phyloP scores from a whole-genome alignment of 164 flowering plant species.

The Taxillus chinensis region DNA sequence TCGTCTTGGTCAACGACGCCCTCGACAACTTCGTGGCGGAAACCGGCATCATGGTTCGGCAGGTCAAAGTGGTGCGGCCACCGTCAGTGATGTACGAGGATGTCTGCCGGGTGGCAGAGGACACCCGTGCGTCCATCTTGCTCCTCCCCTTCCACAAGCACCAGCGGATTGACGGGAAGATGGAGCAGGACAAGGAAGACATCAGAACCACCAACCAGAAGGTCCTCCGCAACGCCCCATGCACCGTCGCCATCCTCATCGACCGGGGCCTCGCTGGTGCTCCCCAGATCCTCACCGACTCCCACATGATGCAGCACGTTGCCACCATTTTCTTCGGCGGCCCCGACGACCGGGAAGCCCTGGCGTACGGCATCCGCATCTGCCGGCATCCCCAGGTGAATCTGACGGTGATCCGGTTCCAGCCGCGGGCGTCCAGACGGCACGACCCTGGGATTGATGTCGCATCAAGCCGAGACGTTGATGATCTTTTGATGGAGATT shows the following conservation, averaged over 20 bases:
- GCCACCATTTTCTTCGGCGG: conserved; percentile 64
- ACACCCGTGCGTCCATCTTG: conserved; percentile 39
- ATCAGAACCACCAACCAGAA: conserved; percentile 50
- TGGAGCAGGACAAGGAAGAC: conserved; percentile 48
- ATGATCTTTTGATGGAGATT: conserved; percentile 22
- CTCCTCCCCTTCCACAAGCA: conserved; percentile 71
- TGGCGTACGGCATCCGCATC: conserved; percentile 41
- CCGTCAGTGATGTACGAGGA: conserved; percentile 39
- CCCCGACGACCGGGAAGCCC: conserved; percentile 64
- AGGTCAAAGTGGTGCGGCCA: conserved; percentile 31
- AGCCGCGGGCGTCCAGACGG: conserved; percentile 7
- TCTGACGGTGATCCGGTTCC: conserved; percentile 46
- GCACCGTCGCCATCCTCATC: conserved; percentile 55
- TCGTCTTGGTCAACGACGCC: conserved; percentile 35
- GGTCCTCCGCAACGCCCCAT: conserved; percentile 48
- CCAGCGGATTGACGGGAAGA: conserved; percentile 57
- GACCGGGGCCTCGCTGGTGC: conserved; percentile 32
- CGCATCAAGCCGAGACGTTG: conserved; percentile 11
- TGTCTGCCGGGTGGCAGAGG: conserved; percentile 47
- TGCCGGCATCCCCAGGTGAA: conserved; percentile 27
- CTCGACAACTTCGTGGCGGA: conserved; percentile 39
- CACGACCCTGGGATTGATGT: conserved; percentile 6
- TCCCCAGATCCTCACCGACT: conserved; percentile 16
- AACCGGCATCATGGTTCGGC: conserved; percentile 28
- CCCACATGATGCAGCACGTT: conserved; percentile 22